Evolutionary conservation across 805 yeast genomes (phyloP).

Genomic region (Phaffomyces antillensis): DNA sequence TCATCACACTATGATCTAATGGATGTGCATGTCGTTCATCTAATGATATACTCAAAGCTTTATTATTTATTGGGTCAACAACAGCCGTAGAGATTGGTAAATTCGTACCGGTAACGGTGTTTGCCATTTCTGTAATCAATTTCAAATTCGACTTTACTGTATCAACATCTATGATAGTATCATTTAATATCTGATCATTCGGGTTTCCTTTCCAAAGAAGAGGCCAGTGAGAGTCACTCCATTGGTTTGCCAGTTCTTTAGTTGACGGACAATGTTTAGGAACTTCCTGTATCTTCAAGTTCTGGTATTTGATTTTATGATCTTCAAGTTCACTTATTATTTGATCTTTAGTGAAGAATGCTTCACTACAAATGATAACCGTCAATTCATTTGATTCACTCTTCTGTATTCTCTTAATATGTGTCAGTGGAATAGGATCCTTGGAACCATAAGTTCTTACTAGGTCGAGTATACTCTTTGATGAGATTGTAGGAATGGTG

Average conservation of each 20-base stretch:
- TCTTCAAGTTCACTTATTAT: slow-evolving; percentile 18
- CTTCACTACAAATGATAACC: slow-evolving; percentile 38
- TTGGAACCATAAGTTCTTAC: slow-evolving; percentile 19
- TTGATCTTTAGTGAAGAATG: slow-evolving; percentile 22
- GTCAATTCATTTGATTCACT: slow-evolving; percentile 21
- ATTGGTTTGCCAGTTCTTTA: slow-evolving; percentile 53
- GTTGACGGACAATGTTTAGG: slow-evolving; percentile 65
- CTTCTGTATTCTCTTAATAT: slow-evolving; percentile 52
- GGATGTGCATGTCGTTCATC: slow-evolving; percentile 44
- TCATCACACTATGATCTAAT: slow-evolving; percentile 69
- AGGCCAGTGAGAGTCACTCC: slow-evolving; percentile 81
- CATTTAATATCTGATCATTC: slow-evolving; percentile 58
- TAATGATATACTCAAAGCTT: slow-evolving; percentile 27
- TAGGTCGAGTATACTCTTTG: slow-evolving; percentile 19
- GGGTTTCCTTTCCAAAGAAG: slow-evolving; percentile 93
- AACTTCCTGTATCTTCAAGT: slow-evolving; percentile 28
- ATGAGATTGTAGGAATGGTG: slow-evolving; percentile 32
- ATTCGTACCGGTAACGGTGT: slow-evolving; percentile 11
- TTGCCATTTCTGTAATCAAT: slow-evolving; percentile 24
- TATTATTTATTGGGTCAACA: slow-evolving; percentile 46
- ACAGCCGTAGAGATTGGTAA: slow-evolving; percentile 54
- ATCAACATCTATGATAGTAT: slow-evolving; percentile 41
- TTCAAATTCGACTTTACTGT: slow-evolving; percentile 30
- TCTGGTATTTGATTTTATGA: slow-evolving; percentile 14
- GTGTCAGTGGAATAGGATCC: slow-evolving; percentile 27